Evolutionary conservation across 768 basidiomycete genomes (phyloP).

Genomic region (Boletus coccyginus): DNA sequence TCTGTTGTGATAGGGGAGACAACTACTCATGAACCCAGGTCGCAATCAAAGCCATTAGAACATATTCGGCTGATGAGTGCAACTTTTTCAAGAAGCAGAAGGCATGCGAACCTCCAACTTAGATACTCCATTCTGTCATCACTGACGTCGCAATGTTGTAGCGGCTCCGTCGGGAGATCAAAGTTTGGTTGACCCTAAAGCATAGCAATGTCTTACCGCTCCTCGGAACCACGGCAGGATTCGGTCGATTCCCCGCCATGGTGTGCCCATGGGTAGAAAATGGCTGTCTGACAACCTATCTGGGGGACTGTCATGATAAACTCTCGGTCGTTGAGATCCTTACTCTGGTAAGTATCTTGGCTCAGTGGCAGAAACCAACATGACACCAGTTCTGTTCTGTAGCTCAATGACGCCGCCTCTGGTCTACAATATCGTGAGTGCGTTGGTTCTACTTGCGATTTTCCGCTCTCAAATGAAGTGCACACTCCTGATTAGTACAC

Average conservation of each 20-base stretch:
- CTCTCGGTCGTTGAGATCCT: slow-evolving; percentile 8
- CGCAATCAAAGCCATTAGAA: slow-evolving; percentile 18
- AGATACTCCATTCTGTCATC: background rate
- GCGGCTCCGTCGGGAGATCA: slow-evolving; percentile 30
- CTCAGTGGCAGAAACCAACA: background rate
- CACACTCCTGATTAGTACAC: slow-evolving; percentile 9
- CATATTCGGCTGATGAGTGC: slow-evolving; percentile 9
- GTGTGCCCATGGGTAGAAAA: slow-evolving; percentile 30
- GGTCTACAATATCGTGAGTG: slow-evolving; percentile 20
- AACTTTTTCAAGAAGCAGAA: slow-evolving; percentile 12
- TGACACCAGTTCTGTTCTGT: background rate
- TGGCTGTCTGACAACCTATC: slow-evolving; percentile 19
- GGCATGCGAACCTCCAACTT: background rate
- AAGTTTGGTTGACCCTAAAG: slow-evolving; percentile 23
- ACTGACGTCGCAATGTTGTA: background rate
- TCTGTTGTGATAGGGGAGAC: no score
- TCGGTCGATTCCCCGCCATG: slow-evolving; percentile 29
- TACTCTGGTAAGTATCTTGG: background rate
- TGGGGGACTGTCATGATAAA: slow-evolving; percentile 9
- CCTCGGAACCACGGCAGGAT: slow-evolving; percentile 18
- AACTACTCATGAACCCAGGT: slow-evolving; percentile 1
- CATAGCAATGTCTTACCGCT: slow-evolving; percentile 25
- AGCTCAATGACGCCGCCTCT: slow-evolving; percentile 19
- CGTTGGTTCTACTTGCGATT: background rate
- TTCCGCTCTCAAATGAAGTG: background rate